These are phyloP conservation scores for Neofusicoccum sp. DNA, from an alignment of 2,329 filamentous ascomycete species.

Conservation along the genomic window DNA sequence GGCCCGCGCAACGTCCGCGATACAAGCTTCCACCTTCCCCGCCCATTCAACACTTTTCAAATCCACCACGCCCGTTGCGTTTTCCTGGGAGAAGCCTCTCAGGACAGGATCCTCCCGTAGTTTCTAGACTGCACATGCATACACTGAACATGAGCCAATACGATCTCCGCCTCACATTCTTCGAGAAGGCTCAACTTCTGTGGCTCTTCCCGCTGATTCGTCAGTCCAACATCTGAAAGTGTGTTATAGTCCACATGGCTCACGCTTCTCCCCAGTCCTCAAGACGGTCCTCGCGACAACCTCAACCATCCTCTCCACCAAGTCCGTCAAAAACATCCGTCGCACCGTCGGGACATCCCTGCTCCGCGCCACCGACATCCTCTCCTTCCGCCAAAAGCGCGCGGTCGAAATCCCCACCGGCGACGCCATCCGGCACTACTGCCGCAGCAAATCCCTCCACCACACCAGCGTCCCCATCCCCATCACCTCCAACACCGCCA, in stretches of 20 bases:
- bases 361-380: slow-evolving; percentile 25
- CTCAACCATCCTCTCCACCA: slow-evolving; percentile 22
- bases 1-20: no score
- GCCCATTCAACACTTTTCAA: no score
- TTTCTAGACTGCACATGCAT: no score
- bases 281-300: slow-evolving; percentile 26
- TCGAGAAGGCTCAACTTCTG: background rate
- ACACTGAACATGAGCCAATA: background rate
- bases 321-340: slow-evolving; percentile 25
- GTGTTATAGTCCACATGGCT: background rate
- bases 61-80: no score
- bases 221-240: background rate
- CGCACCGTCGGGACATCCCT: slow-evolving; percentile 31
- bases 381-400: slow-evolving; percentile 29
- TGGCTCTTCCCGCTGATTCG: background rate
- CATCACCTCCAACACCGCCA: slow-evolving; percentile 15
- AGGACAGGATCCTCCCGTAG: background rate
- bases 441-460: background rate
- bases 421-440: slow-evolving; percentile 23
- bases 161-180: background rate
- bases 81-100: no score
- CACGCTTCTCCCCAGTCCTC: background rate
- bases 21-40: no score
- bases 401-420: slow-evolving; percentile 27
- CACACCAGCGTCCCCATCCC: background rate